A percentile compares a stretch with the other conserved stretches of the same genome.
Evolutionary conservation across 441 rosid genomes (phyloP).

Genomic region (Eutrema salsugineum): DNA sequence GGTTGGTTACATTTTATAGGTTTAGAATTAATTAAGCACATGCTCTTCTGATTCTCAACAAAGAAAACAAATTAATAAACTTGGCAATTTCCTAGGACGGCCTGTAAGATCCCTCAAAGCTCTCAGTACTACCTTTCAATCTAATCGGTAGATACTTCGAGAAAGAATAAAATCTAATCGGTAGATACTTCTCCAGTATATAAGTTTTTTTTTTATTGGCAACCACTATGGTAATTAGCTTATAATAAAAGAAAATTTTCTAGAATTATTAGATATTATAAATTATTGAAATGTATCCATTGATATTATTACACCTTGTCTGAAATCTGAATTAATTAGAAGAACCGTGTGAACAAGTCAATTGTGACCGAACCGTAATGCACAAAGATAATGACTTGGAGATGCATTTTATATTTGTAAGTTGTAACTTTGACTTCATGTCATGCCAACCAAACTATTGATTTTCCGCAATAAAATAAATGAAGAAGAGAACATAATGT

Average conservation of each 20-base stretch:
- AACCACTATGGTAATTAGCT: neutral
- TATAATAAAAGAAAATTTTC: neutral
- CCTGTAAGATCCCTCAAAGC: neutral
- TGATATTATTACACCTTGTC: neutral
- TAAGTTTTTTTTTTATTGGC: neutral
- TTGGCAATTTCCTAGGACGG: neutral
- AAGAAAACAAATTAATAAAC: neutral
- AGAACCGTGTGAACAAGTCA: conserved; percentile 14
- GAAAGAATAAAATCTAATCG: no score
- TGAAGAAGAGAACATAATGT: neutral
- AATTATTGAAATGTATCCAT: neutral
- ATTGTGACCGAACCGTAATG: neutral
- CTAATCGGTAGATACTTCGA: neutral
- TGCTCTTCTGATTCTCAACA: neutral
- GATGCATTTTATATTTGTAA: neutral
- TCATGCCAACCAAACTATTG: conserved; percentile 14
- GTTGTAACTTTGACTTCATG: neutral
- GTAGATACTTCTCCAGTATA: neutral
- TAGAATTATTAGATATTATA: neutral
- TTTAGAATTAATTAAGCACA: neutral
- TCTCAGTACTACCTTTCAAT: neutral
- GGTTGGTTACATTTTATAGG: neutral
- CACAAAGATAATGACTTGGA: conserved; percentile 2
- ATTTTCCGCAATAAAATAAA: neutral
- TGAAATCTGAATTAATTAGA: neutral